Evolutionary conservation across 345 rosid species (phyloP).

Genomic region (Iberis pinnata): DNA sequence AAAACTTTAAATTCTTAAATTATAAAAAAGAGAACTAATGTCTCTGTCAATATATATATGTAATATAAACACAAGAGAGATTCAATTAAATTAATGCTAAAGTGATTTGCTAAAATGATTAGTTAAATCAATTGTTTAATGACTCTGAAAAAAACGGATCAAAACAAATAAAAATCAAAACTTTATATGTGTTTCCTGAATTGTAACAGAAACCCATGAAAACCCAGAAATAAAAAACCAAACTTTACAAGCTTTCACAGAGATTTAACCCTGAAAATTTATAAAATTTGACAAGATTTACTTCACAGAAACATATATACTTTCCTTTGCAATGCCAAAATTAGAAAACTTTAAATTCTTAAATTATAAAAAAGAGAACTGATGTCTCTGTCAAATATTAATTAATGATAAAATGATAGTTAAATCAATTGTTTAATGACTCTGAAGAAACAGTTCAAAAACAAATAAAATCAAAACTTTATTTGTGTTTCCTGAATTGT

Average conservation of each 20-base stretch:
- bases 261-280: constrained; percentile 19
- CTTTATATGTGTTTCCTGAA: constrained; percentile 12
- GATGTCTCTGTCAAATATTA: too few species aligned
- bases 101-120: too few species aligned
- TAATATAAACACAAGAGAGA: too few species aligned
- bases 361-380: constrained; percentile 7
- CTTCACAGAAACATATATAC: constrained; percentile 14
- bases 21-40: constrained; percentile 6
- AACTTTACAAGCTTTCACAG: neutral
- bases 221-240: constrained; percentile 12
- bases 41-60: too few species aligned
- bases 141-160: too few species aligned
- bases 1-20: too few species aligned
- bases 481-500: constrained; percentile 1
- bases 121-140: constrained; percentile 27
- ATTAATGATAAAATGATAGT: too few species aligned
- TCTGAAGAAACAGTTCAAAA: too few species aligned
- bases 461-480: constrained; percentile 9
- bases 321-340: constrained; percentile 1
- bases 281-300: constrained; percentile 3
- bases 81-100: too few species aligned
- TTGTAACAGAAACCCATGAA: constrained; percentile 1
- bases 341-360: too few species aligned
- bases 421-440: constrained; percentile 26
- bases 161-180: neutral